These are phyloP conservation scores for Neurospora crassa DNA, from an alignment of 2,329 filamentous ascomycete genomes.

Conservation along the genomic window DNA sequence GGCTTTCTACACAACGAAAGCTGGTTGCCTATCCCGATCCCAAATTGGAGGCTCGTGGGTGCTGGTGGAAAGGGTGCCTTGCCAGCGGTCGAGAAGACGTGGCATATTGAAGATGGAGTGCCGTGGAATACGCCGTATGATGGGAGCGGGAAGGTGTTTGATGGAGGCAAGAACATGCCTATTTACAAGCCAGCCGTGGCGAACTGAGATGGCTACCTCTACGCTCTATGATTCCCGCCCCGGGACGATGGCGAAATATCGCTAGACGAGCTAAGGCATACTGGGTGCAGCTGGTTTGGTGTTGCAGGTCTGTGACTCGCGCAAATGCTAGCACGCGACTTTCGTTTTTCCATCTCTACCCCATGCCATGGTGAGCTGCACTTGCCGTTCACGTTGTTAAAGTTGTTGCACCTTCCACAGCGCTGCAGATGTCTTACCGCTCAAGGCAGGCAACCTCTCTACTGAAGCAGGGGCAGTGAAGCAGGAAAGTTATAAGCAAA, in stretches of 20 bases:
- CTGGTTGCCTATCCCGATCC: conserved; percentile 25
- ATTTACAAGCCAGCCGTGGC: conserved; percentile 27
- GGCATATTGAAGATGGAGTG: conserved; percentile 20
- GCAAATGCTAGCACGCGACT: neutral
- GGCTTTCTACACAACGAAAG: conserved; percentile 30
- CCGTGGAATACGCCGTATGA: conserved; percentile 32
- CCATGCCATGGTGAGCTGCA: neutral
- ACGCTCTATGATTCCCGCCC: too few species aligned
- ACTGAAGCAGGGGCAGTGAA: neutral
- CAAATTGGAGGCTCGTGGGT: conserved; percentile 33
- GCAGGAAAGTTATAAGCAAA: neutral
- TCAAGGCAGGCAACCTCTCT: neutral
- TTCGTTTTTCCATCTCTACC: neutral
- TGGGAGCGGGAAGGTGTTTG: conserved; percentile 32
- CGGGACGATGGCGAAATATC: neutral
- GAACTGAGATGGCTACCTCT: conserved; percentile 3
- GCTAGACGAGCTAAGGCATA: neutral
- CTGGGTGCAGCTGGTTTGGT: neutral
- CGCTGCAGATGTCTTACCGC: neutral
- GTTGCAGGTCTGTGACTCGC: neutral
- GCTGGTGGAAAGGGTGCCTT: conserved; percentile 32
- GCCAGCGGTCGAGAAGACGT: conserved; percentile 22
- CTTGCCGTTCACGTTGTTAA: neutral
- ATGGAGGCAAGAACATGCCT: conserved; percentile 30
- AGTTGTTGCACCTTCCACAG: neutral